These are phyloP conservation scores for Populus davidiana DNA, from an alignment of 345 rosid genomes.

Conservation along the genomic window DNA sequence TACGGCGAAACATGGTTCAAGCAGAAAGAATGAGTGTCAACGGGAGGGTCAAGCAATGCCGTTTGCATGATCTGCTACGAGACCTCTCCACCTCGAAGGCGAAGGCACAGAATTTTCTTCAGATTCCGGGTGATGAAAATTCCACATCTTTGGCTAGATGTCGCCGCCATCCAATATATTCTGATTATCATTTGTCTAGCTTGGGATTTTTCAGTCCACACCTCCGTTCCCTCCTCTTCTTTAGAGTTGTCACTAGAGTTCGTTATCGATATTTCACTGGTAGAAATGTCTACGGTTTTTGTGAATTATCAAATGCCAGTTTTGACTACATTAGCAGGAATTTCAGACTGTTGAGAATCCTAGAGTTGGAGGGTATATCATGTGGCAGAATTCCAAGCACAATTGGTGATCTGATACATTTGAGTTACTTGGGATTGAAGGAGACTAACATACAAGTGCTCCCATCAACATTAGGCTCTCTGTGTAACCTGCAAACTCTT, in stretches of 20 bases:
- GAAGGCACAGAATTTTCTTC: constrained; percentile 19
- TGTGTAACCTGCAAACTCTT: constrained; percentile 20
- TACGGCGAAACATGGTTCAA: constrained; percentile 31
- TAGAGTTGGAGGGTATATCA: constrained; percentile 27
- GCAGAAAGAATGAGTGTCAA: constrained; percentile 16
- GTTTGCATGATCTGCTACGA: constrained; percentile 21
- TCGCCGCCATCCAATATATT: no score
- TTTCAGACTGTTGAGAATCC: constrained; percentile 3
- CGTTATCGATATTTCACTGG: no score
- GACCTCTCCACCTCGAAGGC: constrained; percentile 28
- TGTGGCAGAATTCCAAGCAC: constrained; percentile 14
- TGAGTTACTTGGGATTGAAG: constrained; percentile 25
- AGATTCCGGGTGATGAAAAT: not conserved
- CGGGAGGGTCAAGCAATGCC: constrained; percentile 17
- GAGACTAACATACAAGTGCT: constrained; percentile 12
- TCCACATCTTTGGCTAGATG: not conserved
- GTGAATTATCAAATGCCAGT: no score
- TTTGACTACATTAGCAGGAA: no score
- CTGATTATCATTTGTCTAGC: no score
- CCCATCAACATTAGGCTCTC: constrained; percentile 15
- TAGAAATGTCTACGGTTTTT: no score
- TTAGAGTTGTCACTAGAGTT: no score
- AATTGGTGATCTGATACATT: constrained; percentile 20
- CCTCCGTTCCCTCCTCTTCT: no score
- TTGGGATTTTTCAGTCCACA: no score